These are phyloP conservation scores for Handroanthus guayacan DNA, from an alignment of 257 asterid genomes.

Conservation along the genomic window DNA sequence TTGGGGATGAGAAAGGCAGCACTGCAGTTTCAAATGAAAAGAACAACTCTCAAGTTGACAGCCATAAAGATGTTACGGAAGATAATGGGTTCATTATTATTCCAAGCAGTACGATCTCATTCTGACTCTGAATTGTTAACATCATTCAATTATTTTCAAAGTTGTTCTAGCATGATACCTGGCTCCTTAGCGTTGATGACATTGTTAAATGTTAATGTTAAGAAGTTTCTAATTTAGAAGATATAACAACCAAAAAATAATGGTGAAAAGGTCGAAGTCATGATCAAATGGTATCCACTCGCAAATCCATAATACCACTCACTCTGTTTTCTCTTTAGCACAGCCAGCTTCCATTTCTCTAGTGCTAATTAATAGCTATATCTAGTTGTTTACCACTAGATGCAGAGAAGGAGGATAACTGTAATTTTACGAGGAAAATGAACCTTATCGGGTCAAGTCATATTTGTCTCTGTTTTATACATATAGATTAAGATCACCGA, in stretches of 20 bases:
- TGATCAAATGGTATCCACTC: constrained; percentile 7
- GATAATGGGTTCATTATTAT: constrained; percentile 78
- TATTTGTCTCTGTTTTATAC: constrained; percentile 7
- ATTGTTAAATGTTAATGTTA: not conserved
- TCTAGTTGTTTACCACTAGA: not conserved
- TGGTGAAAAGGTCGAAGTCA: not conserved
- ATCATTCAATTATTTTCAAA: constrained; percentile 22
- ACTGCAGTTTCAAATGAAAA: constrained; percentile 48
- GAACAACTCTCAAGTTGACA: constrained; percentile 47
- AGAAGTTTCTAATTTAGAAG: not conserved
- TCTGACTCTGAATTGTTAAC: constrained; percentile 35
- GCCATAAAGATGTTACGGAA: constrained; percentile 80
- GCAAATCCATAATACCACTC: constrained; percentile 5
- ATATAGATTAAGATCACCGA: not conserved
- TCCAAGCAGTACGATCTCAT: constrained; percentile 65
- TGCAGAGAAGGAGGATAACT: constrained; percentile 10
- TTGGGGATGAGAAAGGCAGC: constrained; percentile 54
- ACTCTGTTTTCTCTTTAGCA: not conserved
- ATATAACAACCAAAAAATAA: not conserved
- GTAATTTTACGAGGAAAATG: not conserved
- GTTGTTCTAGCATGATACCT: constrained; percentile 21
- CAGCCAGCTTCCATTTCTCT: not conserved
- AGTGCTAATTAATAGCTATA: not conserved
- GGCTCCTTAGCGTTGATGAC: not conserved
- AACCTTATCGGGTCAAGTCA: constrained; percentile 6